These are phyloP conservation scores for Curvularia sp. DNA, from an alignment of 2,329 filamentous ascomycete genomes.

Conservation along the genomic window DNA sequence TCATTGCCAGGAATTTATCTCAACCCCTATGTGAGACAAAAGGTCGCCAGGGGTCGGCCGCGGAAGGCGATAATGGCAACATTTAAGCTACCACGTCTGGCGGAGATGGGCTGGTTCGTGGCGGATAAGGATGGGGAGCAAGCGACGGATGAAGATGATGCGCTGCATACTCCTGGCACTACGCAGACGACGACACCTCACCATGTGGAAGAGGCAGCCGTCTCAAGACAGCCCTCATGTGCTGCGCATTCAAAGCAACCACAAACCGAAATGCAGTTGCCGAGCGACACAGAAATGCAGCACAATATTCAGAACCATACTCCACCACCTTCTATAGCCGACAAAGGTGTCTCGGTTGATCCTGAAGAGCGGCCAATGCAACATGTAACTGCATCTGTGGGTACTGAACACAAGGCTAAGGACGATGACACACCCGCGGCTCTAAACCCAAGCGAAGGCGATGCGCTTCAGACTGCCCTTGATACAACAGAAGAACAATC, in stretches of 20 bases:
- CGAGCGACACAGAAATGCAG: background rate
- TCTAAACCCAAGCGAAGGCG: background rate
- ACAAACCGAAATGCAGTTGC: constrained; percentile 1
- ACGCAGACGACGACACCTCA: background rate
- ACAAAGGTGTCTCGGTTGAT: background rate
- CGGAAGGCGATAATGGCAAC: constrained; percentile 54
- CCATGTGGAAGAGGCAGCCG: background rate
- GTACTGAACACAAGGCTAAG: background rate
- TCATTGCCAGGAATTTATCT: constrained; percentile 52
- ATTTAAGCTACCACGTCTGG: constrained; percentile 49
- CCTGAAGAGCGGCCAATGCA: background rate
- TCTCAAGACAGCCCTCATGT: background rate
- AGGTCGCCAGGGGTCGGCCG: constrained; percentile 50
- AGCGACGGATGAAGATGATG: background rate
- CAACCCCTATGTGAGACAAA: constrained; percentile 54
- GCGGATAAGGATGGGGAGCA: constrained; percentile 5
- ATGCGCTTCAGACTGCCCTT: background rate
- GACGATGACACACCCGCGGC: background rate
- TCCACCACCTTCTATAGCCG: background rate
- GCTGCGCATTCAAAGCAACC: background rate
- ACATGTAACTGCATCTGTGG: background rate
- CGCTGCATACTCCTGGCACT: background rate
- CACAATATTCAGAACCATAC: background rate
- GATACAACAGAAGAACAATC: background rate
- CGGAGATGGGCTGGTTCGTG: constrained; percentile 47